Base-by-base conservation (phyloP, 257 asterid species). In the Solanum peruvianum region DNA sequence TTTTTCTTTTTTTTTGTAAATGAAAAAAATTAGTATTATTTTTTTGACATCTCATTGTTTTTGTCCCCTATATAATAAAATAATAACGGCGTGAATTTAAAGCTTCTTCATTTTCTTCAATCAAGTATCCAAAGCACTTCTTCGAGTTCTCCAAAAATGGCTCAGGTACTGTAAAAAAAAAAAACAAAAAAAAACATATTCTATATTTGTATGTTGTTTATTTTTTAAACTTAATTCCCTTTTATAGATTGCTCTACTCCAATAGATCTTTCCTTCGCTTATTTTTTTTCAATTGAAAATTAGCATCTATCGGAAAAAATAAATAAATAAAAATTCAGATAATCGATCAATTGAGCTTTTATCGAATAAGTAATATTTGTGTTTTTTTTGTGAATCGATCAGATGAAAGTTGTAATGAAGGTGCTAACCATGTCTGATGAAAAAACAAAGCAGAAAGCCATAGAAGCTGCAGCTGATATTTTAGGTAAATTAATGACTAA, bases 401-500 rank as follows among this genome's bases (percentile, higher is more conserved):
- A 95, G 94, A 80, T 80, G 85, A 95, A 93, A 91, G 91, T 94
- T 88, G 92, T 93, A 72, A 10, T 95, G 90, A 94, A 86, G 92
- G 91, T 95, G 45, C 44, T 91, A 25, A 94, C 95, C 86, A 94
- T 94, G 98, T 89, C 95, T 21, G 98, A 95, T 91, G 96, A 95
- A 49, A 95, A 89, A 88, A 95, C 97, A 25, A 95, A 93, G 93
- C 94, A 95, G 91, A 95, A 92, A 87, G 96, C 98, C 85, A 91
- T 94, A 1, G 98, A 94, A 91, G 98, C 98, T 21, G 98, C 96
- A 52, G 98, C 98, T 25, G 97, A 95, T 90, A 89, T 95, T 69
- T 33, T 86, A 2, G 98, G 98, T 95, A 91, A 13, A 4, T 62
- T 12, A 67, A 15, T 15, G 20, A 70, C n/a, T 14, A 29, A 8